Percentiles rank a stretch among this genome's conserved stretches.
Evolutionary conservation across 306 rosid genomes (phyloP).

Genomic region (Urtica urens): DNA sequence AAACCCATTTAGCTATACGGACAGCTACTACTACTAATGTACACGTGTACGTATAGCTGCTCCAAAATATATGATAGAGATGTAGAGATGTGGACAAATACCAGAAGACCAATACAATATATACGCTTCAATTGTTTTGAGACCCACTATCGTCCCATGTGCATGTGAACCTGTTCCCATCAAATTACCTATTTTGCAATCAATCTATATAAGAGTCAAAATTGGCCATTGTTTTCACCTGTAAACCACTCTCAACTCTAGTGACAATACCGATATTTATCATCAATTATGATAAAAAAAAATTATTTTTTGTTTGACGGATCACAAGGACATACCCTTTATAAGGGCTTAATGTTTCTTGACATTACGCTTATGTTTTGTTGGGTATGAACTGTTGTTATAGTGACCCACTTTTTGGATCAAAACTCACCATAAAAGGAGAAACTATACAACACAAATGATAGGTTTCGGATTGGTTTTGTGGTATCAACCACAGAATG

Average conservation of each 20-base stretch:
- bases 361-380: neutral
- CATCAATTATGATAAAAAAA: no score
- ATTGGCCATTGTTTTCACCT: conserved; percentile 11
- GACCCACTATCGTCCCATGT: conserved; percentile 79
- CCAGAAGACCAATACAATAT: conserved; percentile 41
- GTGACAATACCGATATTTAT: no score
- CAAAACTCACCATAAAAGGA: no score
- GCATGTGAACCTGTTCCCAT: conserved; percentile 63
- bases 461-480: no score
- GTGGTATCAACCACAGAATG: no score
- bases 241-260: conserved; percentile 11
- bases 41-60: neutral
- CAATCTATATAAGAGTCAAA: conserved; percentile 14
- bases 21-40: neutral
- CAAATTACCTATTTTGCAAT: conserved; percentile 13
- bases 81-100: conserved; percentile 44
- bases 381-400: conserved; percentile 7
- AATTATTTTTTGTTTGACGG: no score
- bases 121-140: conserved; percentile 2
- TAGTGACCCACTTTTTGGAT: conserved; percentile 4
- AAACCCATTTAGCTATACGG: no score
- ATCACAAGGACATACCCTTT: conserved; percentile 3
- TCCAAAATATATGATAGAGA: neutral
- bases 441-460: no score
- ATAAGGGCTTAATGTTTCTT: conserved; percentile 3